phyloP scores from a whole-genome alignment of 139 green algal species.

The Chlorella sp. region DNA sequence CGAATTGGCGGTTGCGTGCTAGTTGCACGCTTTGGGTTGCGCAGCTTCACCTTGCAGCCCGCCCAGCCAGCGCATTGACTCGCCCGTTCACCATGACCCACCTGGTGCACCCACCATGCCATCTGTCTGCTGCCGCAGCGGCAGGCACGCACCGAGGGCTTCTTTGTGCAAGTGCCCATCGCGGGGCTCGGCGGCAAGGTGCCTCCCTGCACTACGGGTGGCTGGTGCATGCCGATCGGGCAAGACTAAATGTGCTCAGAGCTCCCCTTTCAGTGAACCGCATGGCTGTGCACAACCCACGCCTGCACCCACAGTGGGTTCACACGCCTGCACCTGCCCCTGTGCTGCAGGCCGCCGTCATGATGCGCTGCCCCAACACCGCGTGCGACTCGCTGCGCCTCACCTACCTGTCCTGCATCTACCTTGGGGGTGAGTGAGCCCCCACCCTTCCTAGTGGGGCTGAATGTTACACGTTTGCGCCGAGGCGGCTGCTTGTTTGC shows the following conservation, averaged over 20 bases:
- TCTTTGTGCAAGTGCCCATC: background rate
- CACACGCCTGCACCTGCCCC: no score
- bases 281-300: background rate
- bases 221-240: no score
- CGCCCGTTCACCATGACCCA: background rate
- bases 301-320: background rate
- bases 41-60: no score
- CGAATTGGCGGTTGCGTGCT: no score
- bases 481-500: background rate
- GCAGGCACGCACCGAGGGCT: background rate
- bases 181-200: background rate
- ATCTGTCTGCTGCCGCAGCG: no score
- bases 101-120: no score
- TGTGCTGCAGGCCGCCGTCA: no score
- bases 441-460: background rate
- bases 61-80: background rate
- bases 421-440: background rate
- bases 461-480: background rate
- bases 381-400: background rate
- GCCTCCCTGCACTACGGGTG: background rate
- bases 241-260: no score
- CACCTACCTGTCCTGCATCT: conserved; percentile 1
- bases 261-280: no score
- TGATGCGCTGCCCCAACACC: background rate
- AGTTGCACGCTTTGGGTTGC: no score